Conservation (phyloP, 108 stramenopile species). For the Tribonema minus region DNA sequence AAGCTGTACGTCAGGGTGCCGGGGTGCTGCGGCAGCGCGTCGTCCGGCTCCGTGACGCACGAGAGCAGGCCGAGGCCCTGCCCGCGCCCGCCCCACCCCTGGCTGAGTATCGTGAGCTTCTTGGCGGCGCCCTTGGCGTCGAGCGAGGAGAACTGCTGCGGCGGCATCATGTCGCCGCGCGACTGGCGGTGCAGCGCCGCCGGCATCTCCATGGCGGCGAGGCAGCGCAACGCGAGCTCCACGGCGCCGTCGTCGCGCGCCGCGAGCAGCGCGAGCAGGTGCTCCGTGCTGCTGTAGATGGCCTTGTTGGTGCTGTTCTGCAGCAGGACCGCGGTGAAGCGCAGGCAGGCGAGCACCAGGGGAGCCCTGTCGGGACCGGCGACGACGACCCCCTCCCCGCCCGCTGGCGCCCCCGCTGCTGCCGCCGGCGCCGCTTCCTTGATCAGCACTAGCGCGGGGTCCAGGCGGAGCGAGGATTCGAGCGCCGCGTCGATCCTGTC, state of each 20-base stretch:
- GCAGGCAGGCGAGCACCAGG: conserved; percentile 50
- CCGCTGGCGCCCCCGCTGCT: not conserved
- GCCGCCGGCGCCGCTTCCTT: not conserved
- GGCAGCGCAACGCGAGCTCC: conserved; percentile 57
- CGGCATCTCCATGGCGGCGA: conserved; percentile 65
- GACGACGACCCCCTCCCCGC: not conserved
- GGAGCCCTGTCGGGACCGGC: not conserved
- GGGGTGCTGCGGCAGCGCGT: no score
- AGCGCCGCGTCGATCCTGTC: conserved; percentile 17
- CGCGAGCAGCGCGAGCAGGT: conserved; percentile 70
- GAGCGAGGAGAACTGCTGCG: conserved; percentile 55
- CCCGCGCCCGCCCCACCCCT: conserved; percentile 79
- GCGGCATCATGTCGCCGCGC: conserved; percentile 45
- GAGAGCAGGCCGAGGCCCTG: conserved; percentile 68
- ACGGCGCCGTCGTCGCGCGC: conserved; percentile 66
- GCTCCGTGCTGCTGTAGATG: conserved; percentile 70
- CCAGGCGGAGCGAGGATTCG: not conserved
- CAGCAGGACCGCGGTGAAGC: conserved; percentile 66
- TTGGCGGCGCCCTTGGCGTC: conserved; percentile 19
- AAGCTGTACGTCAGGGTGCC: no score
- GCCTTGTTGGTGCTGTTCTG: conserved; percentile 73
- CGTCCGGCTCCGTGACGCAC: conserved; percentile 57
- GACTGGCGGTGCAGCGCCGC: conserved; percentile 77
- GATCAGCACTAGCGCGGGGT: conserved; percentile 27
- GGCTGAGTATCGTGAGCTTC: conserved; percentile 67